Evolutionary conservation across 768 basidiomycete genomes (phyloP), one percentile per base, ranked within the genome.

Genomic region (Leccinum olivaceopallidum): DNA sequence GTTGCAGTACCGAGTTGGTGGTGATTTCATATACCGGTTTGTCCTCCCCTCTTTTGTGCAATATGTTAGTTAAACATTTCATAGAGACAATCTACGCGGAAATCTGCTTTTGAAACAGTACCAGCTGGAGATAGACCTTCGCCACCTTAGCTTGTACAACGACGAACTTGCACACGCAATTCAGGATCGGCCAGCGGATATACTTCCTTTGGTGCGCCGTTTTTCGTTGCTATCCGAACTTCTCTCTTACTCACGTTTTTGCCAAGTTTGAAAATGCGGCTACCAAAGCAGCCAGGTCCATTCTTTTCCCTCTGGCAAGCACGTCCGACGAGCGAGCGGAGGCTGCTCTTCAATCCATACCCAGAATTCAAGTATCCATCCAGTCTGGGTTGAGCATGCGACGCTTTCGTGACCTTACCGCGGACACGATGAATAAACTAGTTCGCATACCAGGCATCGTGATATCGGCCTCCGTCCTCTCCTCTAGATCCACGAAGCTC

Each of bases 361-460:
- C 87, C 13, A 89, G 86, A 69, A 82, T 98, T 34, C 97, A 98
- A 77, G 81, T 98, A 56, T 93, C 89, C 44, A 80, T 98, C 39
- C 86, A 83, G 68, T 94, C 94, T n/a, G 92, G 90, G 6, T 83
- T 96, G 65, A 96, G 96, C 75, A 82, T 98, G 78, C 85, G 92
- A 56, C 94, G 92, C 72, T 97, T 98, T 73, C 87, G 97, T 47
- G 94, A 95, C 48, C 85, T 99, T 47, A 92, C 91, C 0, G 97
- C 97, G 10, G 85, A 95, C 67, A 94, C 90, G 22, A 91, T 98
- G 82, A 95, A 94, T 70, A 95, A 92, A 71, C 87, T 99, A 48
- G 95, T 99, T 39, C 91, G 97, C 60, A 85, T 98, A 48, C 97
- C 97, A 2, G 97, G 97, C 34, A 99, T 99, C 68, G 95, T 98